These are phyloP conservation scores for Tricholoma hemisulphureum DNA, from an alignment of 768 basidiomycete genomes.

Conservation along the genomic window DNA sequence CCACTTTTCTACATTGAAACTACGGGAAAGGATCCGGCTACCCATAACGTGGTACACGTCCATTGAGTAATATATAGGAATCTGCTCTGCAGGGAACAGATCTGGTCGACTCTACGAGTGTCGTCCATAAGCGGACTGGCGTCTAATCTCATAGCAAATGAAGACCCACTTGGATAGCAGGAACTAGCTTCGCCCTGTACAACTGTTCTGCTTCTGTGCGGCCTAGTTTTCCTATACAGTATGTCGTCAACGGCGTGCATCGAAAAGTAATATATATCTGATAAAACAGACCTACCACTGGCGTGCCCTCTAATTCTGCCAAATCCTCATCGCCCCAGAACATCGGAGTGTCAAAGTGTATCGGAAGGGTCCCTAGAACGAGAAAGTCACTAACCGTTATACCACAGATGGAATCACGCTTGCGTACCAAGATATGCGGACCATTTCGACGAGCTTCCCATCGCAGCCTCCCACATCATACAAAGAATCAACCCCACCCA, in stretches of 20 bases:
- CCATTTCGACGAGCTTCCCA: conserved; percentile 65
- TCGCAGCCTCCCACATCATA: conserved; percentile 92
- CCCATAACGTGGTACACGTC: conserved; percentile 86
- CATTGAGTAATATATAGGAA: conserved; percentile 56
- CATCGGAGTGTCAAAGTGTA: conserved; percentile 84
- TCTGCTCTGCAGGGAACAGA: conserved; percentile 59
- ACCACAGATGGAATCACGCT: background rate
- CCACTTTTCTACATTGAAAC: conserved; percentile 79
- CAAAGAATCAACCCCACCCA: conserved; percentile 90
- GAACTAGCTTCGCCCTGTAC: conserved; percentile 64
- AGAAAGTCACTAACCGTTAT: background rate
- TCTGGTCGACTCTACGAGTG: conserved; percentile 58
- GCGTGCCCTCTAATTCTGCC: conserved; percentile 73
- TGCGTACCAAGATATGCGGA: conserved; percentile 63
- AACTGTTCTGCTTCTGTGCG: conserved; percentile 76
- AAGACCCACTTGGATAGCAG: conserved; percentile 61
- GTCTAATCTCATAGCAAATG: background rate
- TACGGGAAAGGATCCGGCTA: conserved; percentile 87
- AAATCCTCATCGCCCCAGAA: conserved; percentile 84
- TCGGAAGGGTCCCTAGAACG: conserved; percentile 61
- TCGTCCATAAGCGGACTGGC: conserved; percentile 1
- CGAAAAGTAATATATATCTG: background rate
- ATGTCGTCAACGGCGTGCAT: conserved; percentile 1
- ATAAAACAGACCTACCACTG: conserved; percentile 71
- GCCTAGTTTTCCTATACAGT: conserved; percentile 74